Evolutionary conservation across 441 rosid species (phyloP), one percentile per base, ranked within the genome.

Genomic region (Oxalis stricta): DNA sequence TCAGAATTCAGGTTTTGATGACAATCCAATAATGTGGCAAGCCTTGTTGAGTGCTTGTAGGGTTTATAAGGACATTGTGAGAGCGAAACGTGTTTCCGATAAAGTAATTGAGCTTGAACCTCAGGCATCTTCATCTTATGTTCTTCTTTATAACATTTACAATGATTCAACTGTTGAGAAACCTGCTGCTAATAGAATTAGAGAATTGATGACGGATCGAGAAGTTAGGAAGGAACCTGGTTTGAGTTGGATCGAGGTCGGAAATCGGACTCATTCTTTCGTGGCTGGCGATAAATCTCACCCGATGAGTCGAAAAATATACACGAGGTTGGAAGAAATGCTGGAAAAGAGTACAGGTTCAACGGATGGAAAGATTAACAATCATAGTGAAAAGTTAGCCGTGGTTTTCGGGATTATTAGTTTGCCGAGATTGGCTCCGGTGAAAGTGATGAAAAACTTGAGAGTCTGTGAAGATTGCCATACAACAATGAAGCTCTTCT

Each of bases 181-280:
- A 30, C 55, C 33, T 8, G 72, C 46, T 32, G 52, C 44, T 12
- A 34, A n/a, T n/a, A n/a, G 60, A 10, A 52, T 62, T 12, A 62
- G 61, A 55, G 61, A 49, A 18, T 14, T 49, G 46, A 65, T 70
- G 69, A 60, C 35, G 59, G 50, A 52, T 15, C 46, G 51, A 20
- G 61, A 61, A 7, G 47, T 70, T 18, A 70, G 44, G 56, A 70
- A 70, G 59, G 66, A 70, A 44, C 72, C 75, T 5, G 72, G 66
- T 18, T 20, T 59, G 13, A 70, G 75, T 49, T 62, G 64, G 64
- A 62, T 70, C 19, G 38, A 56, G 36, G 56, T 58, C 2, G 41
- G 56, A 40, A 58, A 33, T 20, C 24, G 41, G 42, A n/a, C 59
- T 41, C 63, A 58, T 61, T 55, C 38, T 2, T 56, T 65, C 11